These are phyloP conservation scores for Parastagonospora avenae DNA, from an alignment of 2,329 filamentous ascomycete genomes.

Conservation along the genomic window DNA sequence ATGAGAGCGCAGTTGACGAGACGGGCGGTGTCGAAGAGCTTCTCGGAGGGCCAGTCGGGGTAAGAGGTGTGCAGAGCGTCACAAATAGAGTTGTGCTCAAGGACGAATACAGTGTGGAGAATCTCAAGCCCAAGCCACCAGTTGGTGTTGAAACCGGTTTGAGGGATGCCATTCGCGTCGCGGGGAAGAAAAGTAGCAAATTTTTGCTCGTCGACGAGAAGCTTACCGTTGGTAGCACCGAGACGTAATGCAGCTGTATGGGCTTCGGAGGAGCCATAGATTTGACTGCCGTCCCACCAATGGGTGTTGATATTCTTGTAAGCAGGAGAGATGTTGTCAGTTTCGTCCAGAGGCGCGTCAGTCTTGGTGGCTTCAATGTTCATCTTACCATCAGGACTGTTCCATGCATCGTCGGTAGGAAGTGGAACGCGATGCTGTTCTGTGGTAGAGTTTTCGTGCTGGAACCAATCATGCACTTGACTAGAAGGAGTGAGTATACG, in stretches of 20 bases:
- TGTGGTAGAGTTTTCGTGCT: constrained; percentile 27
- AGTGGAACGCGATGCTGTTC: constrained; percentile 44
- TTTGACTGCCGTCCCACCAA: constrained; percentile 57
- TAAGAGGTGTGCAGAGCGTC: constrained; percentile 44
- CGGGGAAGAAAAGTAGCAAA: constrained; percentile 49
- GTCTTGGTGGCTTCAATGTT: constrained; percentile 43
- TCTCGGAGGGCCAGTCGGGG: constrained; percentile 47
- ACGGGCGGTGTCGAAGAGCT: constrained; percentile 53
- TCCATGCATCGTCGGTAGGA: constrained; percentile 44
- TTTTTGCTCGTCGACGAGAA: constrained; percentile 43
- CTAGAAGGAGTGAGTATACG: background rate
- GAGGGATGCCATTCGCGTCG: constrained; percentile 44
- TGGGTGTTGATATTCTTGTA: constrained; percentile 52
- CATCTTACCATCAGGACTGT: constrained; percentile 38
- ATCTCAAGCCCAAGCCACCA: constrained; percentile 57
- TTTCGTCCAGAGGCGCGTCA: constrained; percentile 42
- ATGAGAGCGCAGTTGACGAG: constrained; percentile 55
- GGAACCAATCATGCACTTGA: constrained; percentile 18
- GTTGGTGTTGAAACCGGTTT: constrained; percentile 52
- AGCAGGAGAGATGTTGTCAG: constrained; percentile 46
- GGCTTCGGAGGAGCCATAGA: constrained; percentile 52
- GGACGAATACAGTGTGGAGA: constrained; percentile 53
- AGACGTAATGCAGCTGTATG: constrained; percentile 46
- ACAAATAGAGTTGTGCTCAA: constrained; percentile 55
- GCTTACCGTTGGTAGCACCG: constrained; percentile 46